Conservation (phyloP, 768 basidiomycete genomes). For the Cystobasidium tubakii region DNA sequence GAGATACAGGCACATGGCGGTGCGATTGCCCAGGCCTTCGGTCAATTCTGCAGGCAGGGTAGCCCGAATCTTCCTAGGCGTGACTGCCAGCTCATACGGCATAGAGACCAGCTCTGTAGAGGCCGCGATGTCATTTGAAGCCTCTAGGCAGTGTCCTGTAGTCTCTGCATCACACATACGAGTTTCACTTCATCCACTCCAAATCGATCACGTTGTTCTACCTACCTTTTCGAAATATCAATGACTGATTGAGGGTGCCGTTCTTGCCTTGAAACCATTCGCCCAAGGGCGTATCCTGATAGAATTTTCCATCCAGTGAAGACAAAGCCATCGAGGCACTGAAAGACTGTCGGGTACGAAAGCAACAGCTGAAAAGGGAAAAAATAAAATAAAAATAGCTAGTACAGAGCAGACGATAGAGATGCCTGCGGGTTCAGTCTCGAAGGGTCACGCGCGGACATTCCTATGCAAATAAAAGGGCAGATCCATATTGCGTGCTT, state of each 20-base stretch:
- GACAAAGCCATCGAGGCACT: neutral
- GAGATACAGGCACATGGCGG: slow-evolving; percentile 16
- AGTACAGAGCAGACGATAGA: no score
- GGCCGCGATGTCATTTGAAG: neutral
- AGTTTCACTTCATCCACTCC: neutral
- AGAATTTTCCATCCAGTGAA: slow-evolving; percentile 9
- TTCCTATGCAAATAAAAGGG: no score
- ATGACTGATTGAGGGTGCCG: neutral
- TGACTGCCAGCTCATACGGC: slow-evolving; percentile 28
- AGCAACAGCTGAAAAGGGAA: no score
- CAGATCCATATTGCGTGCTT: no score
- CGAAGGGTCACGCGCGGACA: no score
- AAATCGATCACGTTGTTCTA: neutral
- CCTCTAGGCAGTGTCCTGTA: slow-evolving; percentile 33
- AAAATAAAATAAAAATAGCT: no score
- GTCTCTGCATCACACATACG: neutral
- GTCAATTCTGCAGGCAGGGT: neutral
- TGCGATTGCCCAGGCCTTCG: slow-evolving; percentile 11
- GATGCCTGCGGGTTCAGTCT: no score
- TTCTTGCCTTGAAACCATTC: slow-evolving; percentile 14
- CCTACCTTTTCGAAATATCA: neutral
- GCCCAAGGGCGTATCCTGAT: slow-evolving; percentile 1
- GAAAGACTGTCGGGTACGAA: neutral
- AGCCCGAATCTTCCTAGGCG: neutral
- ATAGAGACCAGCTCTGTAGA: slow-evolving; percentile 5